Conservation (phyloP, 306 rosid species). For the Castanea mollissima region DNA sequence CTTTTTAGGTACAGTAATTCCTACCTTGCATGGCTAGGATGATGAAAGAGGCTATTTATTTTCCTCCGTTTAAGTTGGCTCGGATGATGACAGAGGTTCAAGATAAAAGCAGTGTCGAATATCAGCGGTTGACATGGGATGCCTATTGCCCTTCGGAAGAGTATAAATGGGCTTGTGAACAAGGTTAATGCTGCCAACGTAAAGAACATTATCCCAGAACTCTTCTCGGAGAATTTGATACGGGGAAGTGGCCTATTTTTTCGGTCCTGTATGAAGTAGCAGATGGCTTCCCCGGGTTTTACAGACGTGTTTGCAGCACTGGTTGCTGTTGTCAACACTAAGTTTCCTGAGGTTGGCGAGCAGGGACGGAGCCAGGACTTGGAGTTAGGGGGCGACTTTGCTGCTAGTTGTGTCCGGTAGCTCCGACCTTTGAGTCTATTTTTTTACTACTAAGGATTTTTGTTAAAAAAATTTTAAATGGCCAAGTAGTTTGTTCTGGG, state of each 20-base stretch:
- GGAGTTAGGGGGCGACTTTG: no score
- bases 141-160: conserved; percentile 63
- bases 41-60: no score
- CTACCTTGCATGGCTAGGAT: no score
- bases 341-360: conserved; percentile 88
- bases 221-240: conserved; percentile 73
- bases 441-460: no score
- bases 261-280: conserved; percentile 92
- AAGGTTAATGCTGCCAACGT: conserved; percentile 88
- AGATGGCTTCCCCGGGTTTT: conserved; percentile 93
- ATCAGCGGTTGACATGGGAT: conserved; percentile 96
- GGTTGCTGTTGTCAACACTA: conserved; percentile 90
- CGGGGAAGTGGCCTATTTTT: conserved; percentile 93
- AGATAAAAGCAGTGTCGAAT: conserved; percentile 79
- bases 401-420: no score
- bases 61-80: conserved; percentile 91
- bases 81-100: conserved; percentile 85
- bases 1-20: no score
- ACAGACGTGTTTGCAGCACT: conserved; percentile 86
- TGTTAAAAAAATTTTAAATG: no score
- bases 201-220: conserved; percentile 79
- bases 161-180: conserved; percentile 90
- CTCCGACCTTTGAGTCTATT: no score
- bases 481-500: no score
- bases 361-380: no score